Evolutionary conservation across 495 filamentous ascomycete species (phyloP), one percentile per base, ranked within the genome.

Genomic region (Lasiosphaeriaceae sp.): DNA sequence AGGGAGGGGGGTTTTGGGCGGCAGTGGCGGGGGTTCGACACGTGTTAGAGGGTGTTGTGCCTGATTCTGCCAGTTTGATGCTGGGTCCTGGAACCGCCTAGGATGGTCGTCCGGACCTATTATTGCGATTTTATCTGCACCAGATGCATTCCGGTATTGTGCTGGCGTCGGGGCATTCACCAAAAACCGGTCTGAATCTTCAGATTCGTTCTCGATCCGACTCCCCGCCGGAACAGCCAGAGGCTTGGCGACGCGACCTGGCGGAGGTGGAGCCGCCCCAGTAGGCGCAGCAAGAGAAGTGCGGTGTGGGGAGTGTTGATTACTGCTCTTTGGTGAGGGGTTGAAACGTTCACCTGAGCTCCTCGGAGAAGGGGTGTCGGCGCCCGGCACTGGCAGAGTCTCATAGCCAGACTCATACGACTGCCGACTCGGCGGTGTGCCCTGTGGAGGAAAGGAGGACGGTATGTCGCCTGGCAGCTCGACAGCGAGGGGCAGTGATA

Each of bases 1-100:
- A 1, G 79, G 83, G 12, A 94, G 82, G 1, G 90, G 90, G 0
- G 89, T 96, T 71, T 94, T 94, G 11, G 91, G 90, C 11, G 91
- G 91, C 21, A 93, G 64, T 0, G 92, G 92, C 34, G 92, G 92
- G 0, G 90, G 86, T 57, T 79, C 76, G 41, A 76, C 77, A 19
- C 71, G 74, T 43, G 71, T 56, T 63, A 56, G 85, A 74, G 62
- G 69, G 59, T 62, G 69, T 74, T 83, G 52, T 67, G 70, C 37
- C 68, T 72, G 34, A 78, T 74, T 19, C 76, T 76, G 41, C 57
- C 58, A 49, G 44, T 29, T 47, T 26, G 48, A 29, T 49, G 64
- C 53, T 50, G 78, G 74, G 26, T 73, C 69, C 21, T 66, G 75
- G 64, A 70, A 70, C 44, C 78, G 75, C 54, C 78, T 74, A 3